Conservation (phyloP, 2,329 filamentous ascomycete genomes). For the Geosmithia flava region DNA sequence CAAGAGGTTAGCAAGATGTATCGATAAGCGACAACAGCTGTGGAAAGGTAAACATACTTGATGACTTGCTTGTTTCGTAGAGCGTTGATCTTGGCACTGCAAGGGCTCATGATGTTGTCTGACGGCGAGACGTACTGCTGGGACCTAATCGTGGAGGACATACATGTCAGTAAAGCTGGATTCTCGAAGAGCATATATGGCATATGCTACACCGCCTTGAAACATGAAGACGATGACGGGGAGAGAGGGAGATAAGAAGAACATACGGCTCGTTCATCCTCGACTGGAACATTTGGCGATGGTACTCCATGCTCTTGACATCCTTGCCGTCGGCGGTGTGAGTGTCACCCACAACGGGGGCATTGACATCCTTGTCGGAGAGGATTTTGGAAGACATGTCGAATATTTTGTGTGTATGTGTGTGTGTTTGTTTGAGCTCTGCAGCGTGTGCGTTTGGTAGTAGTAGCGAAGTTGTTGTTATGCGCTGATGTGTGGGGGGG, state of each 20-base stretch:
- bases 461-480: no score
- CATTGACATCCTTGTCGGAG: constrained; percentile 54
- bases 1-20: background rate
- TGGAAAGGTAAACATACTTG: constrained; percentile 45
- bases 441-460: no score
- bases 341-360: constrained; percentile 23
- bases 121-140: constrained; percentile 67
- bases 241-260: background rate
- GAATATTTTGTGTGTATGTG: no score
- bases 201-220: background rate
- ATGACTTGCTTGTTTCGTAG: constrained; percentile 69
- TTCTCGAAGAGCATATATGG: background rate
- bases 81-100: constrained; percentile 69
- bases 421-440: no score
- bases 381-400: constrained; percentile 50
- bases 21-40: background rate
- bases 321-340: constrained; percentile 23
- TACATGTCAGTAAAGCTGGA: constrained; percentile 19
- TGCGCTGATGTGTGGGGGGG: no score
- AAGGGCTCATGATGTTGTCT: constrained; percentile 82
- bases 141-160: constrained; percentile 7
- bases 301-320: constrained; percentile 62
- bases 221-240: no score
- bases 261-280: constrained; percentile 59
- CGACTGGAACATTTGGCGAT: constrained; percentile 61